Conservation (phyloP, 805 yeast species). For the Metschnikowia lochheadii region DNA sequence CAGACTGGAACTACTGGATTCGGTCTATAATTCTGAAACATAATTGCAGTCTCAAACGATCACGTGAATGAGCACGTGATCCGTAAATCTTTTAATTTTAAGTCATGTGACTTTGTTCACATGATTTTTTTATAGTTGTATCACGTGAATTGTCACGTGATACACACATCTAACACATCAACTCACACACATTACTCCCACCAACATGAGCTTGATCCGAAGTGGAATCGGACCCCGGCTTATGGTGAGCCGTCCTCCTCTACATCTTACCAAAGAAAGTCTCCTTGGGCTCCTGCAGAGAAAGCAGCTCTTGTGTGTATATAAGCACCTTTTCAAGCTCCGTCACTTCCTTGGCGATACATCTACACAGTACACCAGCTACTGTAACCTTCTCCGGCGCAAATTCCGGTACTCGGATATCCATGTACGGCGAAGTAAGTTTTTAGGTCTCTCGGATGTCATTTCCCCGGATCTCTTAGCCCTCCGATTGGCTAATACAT, state of each 20-base stretch:
- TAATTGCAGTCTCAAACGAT: too few relatives aligned
- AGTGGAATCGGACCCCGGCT: slow-evolving; percentile 11
- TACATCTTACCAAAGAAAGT: slow-evolving; percentile 7
- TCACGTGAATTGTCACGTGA: neutral
- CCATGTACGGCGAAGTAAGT: slow-evolving; percentile 9
- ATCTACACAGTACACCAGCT: slow-evolving; percentile 10
- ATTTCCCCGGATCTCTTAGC: slow-evolving; percentile 6
- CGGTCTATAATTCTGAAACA: too few relatives aligned
- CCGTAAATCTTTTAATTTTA: too few relatives aligned
- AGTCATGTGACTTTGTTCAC: too few relatives aligned
- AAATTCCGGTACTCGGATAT: slow-evolving; percentile 14
- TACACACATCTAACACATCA: neutral
- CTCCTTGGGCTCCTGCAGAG: slow-evolving; percentile 9
- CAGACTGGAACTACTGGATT: too few relatives aligned
- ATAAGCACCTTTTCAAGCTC: slow-evolving; percentile 31
- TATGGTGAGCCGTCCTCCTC: slow-evolving; percentile 5
- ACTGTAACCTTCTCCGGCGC: slow-evolving; percentile 23
- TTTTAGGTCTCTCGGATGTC: slow-evolving; percentile 6
- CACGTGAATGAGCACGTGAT: too few relatives aligned
- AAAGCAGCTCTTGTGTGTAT: slow-evolving; percentile 14
- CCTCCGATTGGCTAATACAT: slow-evolving; percentile 14
- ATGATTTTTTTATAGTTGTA: too few relatives aligned
- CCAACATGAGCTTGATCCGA: slow-evolving; percentile 1
- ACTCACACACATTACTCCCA: neutral
- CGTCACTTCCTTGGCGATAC: slow-evolving; percentile 23